A percentile compares a stretch with the other conserved stretches of the same genome.
Conservation (phyloP, 805 yeast genomes). For the Blastobotrys mokoenaii region DNA sequence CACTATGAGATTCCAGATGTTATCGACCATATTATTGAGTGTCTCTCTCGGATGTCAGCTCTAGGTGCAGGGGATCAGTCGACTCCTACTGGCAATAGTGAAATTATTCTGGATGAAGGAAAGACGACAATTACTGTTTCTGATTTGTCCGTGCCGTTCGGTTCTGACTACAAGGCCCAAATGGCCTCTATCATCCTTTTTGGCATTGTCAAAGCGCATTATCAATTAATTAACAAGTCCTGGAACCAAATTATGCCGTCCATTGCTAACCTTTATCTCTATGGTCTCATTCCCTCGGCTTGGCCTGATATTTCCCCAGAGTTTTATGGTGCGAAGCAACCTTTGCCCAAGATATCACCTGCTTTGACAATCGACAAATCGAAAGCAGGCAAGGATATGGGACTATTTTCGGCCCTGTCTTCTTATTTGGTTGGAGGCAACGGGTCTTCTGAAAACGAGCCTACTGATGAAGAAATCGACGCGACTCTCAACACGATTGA, state of each 20-base stretch:
- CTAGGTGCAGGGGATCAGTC: slow-evolving; percentile 39
- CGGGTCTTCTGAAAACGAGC: slow-evolving; percentile 76
- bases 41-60: slow-evolving; percentile 61
- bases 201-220: slow-evolving; percentile 56
- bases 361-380: slow-evolving; percentile 51
- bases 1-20: slow-evolving; percentile 47
- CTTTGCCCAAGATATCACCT: slow-evolving; percentile 55
- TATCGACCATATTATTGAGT: slow-evolving; percentile 58
- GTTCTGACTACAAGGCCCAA: slow-evolving; percentile 87
- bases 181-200: slow-evolving; percentile 79
- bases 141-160: slow-evolving; percentile 74
- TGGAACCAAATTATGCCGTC: slow-evolving; percentile 59
- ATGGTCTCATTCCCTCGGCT: slow-evolving; percentile 40
- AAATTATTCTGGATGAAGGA: slow-evolving; percentile 44
- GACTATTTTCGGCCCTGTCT: slow-evolving; percentile 84
- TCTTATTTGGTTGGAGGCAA: slow-evolving; percentile 81
- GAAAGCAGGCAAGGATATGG: slow-evolving; percentile 58
- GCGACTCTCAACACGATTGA: slow-evolving; percentile 75
- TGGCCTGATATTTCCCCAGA: neutral
- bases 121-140: slow-evolving; percentile 60
- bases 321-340: neutral
- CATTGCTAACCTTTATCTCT: slow-evolving; percentile 58
- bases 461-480: slow-evolving; percentile 87
- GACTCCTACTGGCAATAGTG: slow-evolving; percentile 23
- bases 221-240: slow-evolving; percentile 36